Evolutionary conservation across 129 eudicot genomes (phyloP), one percentile per base, ranked within the genome.

Genomic region (Centella asiatica): DNA sequence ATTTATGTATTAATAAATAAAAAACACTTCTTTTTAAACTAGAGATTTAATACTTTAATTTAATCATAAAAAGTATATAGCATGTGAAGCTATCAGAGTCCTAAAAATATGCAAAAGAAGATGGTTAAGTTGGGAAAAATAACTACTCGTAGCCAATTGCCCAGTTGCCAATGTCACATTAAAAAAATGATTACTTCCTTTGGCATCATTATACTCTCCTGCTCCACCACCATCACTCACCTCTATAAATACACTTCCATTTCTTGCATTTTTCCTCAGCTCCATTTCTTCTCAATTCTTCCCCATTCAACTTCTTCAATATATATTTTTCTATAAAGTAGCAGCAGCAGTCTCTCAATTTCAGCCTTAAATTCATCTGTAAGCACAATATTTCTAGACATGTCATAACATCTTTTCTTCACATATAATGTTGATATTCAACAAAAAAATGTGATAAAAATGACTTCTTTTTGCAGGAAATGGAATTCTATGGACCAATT

Each of bases 401-500:
- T n/a, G n/a, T n/a, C 20, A n/a, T 57, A 17, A 1, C 4, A 17
- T 57, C 6, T 11, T 1, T 34, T n/a, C 63, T 33, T 34, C 46
- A 54, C 19, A 15, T 5, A 11, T 37, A n/a, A n/a, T 5, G 31
- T 27, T 57, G 5, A 29, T 0, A n/a, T 57, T 0, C 22, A 3
- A n/a, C 26, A 6, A 27, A 17, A 7, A 27, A 17, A 7, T 51
- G 17, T 51, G 33, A 26, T 1, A 54, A 0, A 56, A 31, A 0
- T 31, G 8, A 37, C 8, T 57, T 39, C 42, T 15, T 50, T 37
- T 39, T 66, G 33, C 64, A 55, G 64, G 72, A 31, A 58, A 66
- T 72, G 66, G 74, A 60, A 39, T 19, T 36, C 42, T 32, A 17
- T 27, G 60, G 63, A 51, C 61, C 20, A 4, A 4, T 60, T 40